A percentile compares a stretch with the other conserved stretches of the same genome.
Evolutionary conservation across 768 basidiomycete genomes (phyloP).

Genomic region (Lactifluus rugatus): DNA sequence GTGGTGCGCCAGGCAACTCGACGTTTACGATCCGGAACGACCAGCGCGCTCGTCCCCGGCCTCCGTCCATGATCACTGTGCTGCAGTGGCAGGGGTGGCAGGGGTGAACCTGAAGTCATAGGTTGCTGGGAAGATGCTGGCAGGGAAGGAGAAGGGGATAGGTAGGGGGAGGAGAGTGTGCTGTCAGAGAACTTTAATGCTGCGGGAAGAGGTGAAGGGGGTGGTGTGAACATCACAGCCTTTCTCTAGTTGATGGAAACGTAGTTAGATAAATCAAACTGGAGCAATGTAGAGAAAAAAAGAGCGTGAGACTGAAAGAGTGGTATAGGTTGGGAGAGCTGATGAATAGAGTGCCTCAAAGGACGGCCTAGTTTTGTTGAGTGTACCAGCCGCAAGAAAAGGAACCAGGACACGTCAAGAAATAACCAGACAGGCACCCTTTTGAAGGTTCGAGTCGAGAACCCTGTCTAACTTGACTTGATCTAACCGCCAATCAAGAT

Average conservation of each 20-base stretch:
- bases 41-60: neutral
- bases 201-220: slow-evolving; percentile 32
- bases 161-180: neutral
- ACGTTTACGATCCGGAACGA: slow-evolving; percentile 28
- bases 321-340: neutral
- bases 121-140: neutral
- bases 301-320: slow-evolving; percentile 12
- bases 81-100: slow-evolving; percentile 15
- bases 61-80: neutral
- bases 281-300: too few relatives aligned
- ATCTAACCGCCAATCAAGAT: too few relatives aligned
- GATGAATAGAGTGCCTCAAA: too few relatives aligned
- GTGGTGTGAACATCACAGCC: slow-evolving; percentile 30
- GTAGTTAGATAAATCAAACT: neutral
- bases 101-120: neutral
- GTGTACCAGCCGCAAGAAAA: too few relatives aligned
- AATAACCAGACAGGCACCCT: too few relatives aligned
- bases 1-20: slow-evolving; percentile 35
- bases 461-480: too few relatives aligned
- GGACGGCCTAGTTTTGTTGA: too few relatives aligned
- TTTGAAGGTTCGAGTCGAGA: too few relatives aligned
- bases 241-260: too few relatives aligned
- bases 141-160: neutral
- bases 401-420: too few relatives aligned
- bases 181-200: slow-evolving; percentile 9